A percentile compares a stretch with the other conserved stretches of the same genome.
Evolutionary conservation across 352 stramenopile species (phyloP).

Genomic region (Globisporangium barbulae): DNA sequence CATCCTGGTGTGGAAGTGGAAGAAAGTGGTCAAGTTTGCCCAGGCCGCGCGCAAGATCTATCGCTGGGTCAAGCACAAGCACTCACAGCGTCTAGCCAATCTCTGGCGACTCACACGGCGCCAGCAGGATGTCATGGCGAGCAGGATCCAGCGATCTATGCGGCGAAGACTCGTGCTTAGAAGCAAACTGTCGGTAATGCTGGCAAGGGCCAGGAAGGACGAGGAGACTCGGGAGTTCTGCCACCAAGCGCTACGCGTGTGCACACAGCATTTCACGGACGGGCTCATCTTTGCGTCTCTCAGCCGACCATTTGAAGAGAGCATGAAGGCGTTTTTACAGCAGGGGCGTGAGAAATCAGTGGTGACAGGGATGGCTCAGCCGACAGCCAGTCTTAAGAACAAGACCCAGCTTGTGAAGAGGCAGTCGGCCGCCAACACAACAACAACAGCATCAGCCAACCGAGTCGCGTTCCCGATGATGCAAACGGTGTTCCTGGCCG

Average conservation of each 20-base stretch:
- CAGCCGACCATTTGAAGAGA: constrained; percentile 8
- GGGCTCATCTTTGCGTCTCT: constrained; percentile 34
- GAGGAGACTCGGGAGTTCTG: constrained; percentile 35
- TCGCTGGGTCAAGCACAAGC: constrained; percentile 39
- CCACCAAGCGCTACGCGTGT: constrained; percentile 33
- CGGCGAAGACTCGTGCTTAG: constrained; percentile 24
- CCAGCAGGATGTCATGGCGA: constrained; percentile 20
- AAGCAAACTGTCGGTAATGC: constrained; percentile 15
- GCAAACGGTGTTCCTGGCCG: constrained; percentile 41
- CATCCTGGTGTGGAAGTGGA: constrained; percentile 41
- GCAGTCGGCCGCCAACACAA: not conserved
- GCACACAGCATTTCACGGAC: constrained; percentile 40
- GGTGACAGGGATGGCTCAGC: not conserved
- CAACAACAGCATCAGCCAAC: not conserved
- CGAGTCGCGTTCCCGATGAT: constrained; percentile 22
- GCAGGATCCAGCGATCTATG: constrained; percentile 30
- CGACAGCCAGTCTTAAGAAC: not conserved
- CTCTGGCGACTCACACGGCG: constrained; percentile 36
- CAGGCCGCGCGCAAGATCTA: constrained; percentile 28
- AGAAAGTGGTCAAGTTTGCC: constrained; percentile 15
- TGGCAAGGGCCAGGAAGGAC: constrained; percentile 18
- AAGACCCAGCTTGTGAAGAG: not conserved
- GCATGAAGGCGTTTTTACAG: constrained; percentile 8
- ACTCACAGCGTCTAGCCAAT: constrained; percentile 24
- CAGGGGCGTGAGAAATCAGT: not conserved